Conservation (phyloP, 1,284 basidiomycete genomes). For the Ganoderma boninense region DNA sequence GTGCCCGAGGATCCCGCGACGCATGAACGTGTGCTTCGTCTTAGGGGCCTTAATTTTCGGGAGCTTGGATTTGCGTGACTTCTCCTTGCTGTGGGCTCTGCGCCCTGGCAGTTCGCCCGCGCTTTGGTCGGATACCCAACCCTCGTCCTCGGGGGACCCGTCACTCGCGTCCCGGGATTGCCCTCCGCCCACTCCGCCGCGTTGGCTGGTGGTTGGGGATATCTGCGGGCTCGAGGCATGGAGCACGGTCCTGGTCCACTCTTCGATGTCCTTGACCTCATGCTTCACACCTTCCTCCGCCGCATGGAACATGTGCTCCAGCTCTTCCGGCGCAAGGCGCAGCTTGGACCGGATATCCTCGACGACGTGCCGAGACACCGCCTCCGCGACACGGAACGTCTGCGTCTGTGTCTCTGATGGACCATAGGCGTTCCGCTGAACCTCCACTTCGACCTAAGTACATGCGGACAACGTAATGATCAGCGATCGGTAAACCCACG, state of each 20-base stretch:
- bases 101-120: conserved; percentile 29
- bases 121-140: conserved; percentile 56
- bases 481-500: conserved; percentile 13
- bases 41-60: conserved; percentile 34
- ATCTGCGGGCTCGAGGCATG: conserved; percentile 21
- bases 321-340: conserved; percentile 42
- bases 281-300: conserved; percentile 38
- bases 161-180: conserved; percentile 44
- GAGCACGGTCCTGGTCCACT: conserved; percentile 33
- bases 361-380: conserved; percentile 36
- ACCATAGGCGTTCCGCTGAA: conserved; percentile 55
- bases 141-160: conserved; percentile 38
- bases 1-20: conserved; percentile 35
- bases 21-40: conserved; percentile 36
- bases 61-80: conserved; percentile 22
- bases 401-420: conserved; percentile 39
- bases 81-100: not conserved
- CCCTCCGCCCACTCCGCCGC: conserved; percentile 5
- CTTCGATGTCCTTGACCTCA: conserved; percentile 28
- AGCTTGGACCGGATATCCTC: conserved; percentile 41
- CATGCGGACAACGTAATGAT: not conserved
- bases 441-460: conserved; percentile 67
- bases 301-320: conserved; percentile 44
- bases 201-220: conserved; percentile 16
- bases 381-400: conserved; percentile 38